These are phyloP conservation scores for Zymoseptoria ardabiliae DNA, from an alignment of 2,329 filamentous ascomycete species.

Conservation along the genomic window DNA sequence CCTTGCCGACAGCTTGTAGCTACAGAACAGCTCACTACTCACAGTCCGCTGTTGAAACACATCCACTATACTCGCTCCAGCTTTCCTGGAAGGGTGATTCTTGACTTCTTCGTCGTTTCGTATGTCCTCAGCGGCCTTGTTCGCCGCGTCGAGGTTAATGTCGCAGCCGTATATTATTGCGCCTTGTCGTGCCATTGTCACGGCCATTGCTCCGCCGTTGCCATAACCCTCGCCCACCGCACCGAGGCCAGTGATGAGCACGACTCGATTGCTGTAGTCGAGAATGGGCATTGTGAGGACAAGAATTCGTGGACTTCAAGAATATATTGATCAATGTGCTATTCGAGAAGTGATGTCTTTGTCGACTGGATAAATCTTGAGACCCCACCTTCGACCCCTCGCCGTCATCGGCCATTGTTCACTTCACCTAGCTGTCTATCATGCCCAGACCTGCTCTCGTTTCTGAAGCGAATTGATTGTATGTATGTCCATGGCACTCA, in stretches of 20 bases:
- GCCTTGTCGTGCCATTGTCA: slow-evolving; percentile 42
- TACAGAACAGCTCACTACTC: background rate
- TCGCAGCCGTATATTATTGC: slow-evolving; percentile 48
- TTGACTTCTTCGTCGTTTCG: slow-evolving; percentile 17
- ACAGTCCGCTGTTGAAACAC: slow-evolving; percentile 20
- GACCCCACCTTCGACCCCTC: background rate
- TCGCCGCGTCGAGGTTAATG: slow-evolving; percentile 29
- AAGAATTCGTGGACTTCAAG: too few relatives aligned
- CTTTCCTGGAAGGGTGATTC: slow-evolving; percentile 11
- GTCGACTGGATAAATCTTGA: background rate
- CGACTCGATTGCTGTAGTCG: slow-evolving; percentile 38
- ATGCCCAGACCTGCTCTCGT: too few relatives aligned
- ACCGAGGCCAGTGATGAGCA: slow-evolving; percentile 42
- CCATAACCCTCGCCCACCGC: slow-evolving; percentile 42
- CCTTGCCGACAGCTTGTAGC: background rate
- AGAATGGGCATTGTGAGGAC: slow-evolving; percentile 26
- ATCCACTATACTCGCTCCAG: slow-evolving; percentile 11
- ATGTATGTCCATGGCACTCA: too few relatives aligned
- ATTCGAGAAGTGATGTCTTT: background rate
- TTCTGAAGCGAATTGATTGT: too few relatives aligned
- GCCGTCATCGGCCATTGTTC: background rate
- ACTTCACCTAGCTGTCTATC: background rate
- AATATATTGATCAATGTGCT: too few relatives aligned
- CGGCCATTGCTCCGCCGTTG: slow-evolving; percentile 35
- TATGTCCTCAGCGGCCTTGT: slow-evolving; percentile 19